Evolutionary conservation across 106 monocot genomes (phyloP).

Genomic region (Dactylorhiza incarnata): DNA sequence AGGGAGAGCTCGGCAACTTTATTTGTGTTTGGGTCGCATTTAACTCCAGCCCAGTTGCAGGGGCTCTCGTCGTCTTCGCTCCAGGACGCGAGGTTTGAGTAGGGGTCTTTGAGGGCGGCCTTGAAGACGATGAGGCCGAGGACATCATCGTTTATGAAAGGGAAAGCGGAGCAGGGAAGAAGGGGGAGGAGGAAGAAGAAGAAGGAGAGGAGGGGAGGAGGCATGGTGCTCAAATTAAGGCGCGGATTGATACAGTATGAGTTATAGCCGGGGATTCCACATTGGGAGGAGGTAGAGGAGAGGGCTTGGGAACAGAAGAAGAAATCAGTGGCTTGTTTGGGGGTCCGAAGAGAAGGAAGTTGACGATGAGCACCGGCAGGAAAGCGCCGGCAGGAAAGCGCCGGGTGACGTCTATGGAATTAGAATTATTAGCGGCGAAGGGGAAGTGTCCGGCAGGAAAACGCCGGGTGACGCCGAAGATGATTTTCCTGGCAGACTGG

Average conservation of each 20-base stretch:
- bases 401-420: neutral
- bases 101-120: slow-evolving; percentile 38
- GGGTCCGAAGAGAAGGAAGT: neutral
- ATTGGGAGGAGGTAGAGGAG: neutral
- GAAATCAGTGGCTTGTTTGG: neutral
- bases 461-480: neutral
- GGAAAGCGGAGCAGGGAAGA: slow-evolving; percentile 1
- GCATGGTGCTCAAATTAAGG: neutral
- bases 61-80: slow-evolving; percentile 58
- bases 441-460: neutral
- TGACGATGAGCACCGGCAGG: no score
- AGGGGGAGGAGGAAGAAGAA: slow-evolving; percentile 16
- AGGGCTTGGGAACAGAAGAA: neutral
- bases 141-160: slow-evolving; percentile 47
- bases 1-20: slow-evolving; percentile 40
- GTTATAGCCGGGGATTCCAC: neutral
- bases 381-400: no score
- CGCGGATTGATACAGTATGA: neutral
- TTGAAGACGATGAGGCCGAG: slow-evolving; percentile 72
- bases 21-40: slow-evolving; percentile 25
- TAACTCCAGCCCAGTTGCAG: slow-evolving; percentile 49
- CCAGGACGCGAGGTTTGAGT: slow-evolving; percentile 45
- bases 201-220: neutral
- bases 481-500: no score
- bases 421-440: neutral